Base-by-base conservation (phyloP, 495 filamentous ascomycete genomes). In the Podospora sp. region DNA sequence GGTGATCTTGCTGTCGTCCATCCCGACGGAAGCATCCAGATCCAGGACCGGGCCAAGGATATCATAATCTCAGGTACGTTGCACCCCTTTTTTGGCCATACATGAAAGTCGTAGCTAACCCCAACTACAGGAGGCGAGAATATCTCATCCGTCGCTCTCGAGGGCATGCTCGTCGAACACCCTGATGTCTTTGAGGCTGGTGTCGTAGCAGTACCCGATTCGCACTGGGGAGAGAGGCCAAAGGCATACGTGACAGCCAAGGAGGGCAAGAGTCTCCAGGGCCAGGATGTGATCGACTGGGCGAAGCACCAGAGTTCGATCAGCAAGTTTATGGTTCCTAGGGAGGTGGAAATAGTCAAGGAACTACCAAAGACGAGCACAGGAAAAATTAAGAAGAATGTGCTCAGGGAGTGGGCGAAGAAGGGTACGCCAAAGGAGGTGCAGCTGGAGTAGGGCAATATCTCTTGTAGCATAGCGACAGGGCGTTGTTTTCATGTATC, bases 301-400 rank as follows among this genome's bases (percentile, higher is more conserved):
- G 94, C 94, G 12, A 92, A 90, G 71, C 80, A 88, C 62, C 82
- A 87, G 66, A 90, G 90, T 71, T 78, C 78, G 25, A 97, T 99
- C 70, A 93, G 91, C 78, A 91, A 88, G 71, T 99, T 97, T 76
- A 98, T 98, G 95, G 88, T 98, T 24, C 95, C 95, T 11, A 84
- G 90, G 57, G 95, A 98, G 82, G 92, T 98, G 0, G 93, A 96
- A 79, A 82, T 99, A 62, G 88, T 99, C 33, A 66, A 79, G 24
- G 93, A 97, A 77, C 81, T 99, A 63, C 95, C 95, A 14, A 98
- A 99, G 86, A 99, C 96, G 26, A 93, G 90, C 72, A 99, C 95
- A 2, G 95, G 95, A 26, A 98, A 99, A 83, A 81, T 99, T 62
- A 89, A 91, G 85, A 99, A 99, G 85, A 98, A 97, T 76, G 87